These are phyloP conservation scores for Athelia psychrophila DNA, from an alignment of 1,284 basidiomycete species.

Conservation along the genomic window DNA sequence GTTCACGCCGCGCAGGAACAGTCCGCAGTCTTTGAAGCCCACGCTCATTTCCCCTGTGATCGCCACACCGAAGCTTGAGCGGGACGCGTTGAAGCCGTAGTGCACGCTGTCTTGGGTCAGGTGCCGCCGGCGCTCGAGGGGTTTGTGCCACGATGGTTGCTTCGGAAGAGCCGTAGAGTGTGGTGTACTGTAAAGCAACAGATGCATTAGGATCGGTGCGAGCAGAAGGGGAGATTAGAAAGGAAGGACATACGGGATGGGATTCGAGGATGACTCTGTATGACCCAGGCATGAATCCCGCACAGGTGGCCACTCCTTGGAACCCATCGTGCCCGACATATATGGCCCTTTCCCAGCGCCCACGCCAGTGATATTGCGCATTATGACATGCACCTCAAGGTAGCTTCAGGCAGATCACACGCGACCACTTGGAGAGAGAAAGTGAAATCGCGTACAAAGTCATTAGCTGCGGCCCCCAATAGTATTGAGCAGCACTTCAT, in stretches of 20 bases:
- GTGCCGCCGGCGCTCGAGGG: constrained; percentile 45
- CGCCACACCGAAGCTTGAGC: constrained; percentile 55
- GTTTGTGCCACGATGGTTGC: constrained; percentile 30
- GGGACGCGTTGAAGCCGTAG: constrained; percentile 37
- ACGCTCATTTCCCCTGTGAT: constrained; percentile 64
- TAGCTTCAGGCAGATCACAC: constrained; percentile 33
- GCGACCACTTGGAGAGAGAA: constrained; percentile 8
- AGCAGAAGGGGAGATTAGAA: too few species aligned
- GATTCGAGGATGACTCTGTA: constrained; percentile 68
- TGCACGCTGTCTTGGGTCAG: constrained; percentile 56
- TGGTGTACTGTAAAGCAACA: too few species aligned
- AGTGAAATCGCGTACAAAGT: constrained; percentile 28
- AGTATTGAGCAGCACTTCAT: constrained; percentile 41
- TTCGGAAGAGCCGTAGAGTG: constrained; percentile 37
- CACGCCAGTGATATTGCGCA: constrained; percentile 65
- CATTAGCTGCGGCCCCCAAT: constrained; percentile 35
- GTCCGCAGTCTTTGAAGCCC: constrained; percentile 57
- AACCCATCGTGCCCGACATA: constrained; percentile 69
- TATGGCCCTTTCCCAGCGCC: constrained; percentile 43
- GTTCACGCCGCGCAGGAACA: constrained; percentile 56
- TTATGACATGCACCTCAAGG: constrained; percentile 58
- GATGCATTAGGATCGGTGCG: too few species aligned
- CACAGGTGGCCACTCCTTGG: constrained; percentile 44
- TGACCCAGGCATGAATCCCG: constrained; percentile 59
- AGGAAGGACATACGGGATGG: too few species aligned